Evolutionary conservation across 352 stramenopile genomes (phyloP), one percentile per base, ranked within the genome.

Genomic region (Phytophthora tentaculata): DNA sequence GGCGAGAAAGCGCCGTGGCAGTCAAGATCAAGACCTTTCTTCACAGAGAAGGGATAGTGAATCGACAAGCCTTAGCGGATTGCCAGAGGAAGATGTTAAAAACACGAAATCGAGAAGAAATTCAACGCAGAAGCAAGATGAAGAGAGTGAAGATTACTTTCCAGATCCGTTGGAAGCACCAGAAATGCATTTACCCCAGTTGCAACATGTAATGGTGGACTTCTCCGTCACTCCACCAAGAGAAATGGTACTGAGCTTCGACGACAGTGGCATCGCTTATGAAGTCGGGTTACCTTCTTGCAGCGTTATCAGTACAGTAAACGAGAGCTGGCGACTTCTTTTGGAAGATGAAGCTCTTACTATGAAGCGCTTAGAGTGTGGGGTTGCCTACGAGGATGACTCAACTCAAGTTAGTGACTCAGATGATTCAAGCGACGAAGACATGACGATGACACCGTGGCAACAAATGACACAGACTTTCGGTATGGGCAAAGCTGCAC

Each of bases 381-480:
- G 84, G 1, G 81, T 94, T 20, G 78, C 69, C 2, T 94, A 92
- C 55, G 81, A 91, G 29, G 84, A 94, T 28, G 84, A 94, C 65
- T 92, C 82, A 28, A 94, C 86, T 1, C 84, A 94, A 81, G 80
- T 90, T n/a, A 94, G 86, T 50, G 86, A 94, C 70, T 94, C 82
- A 22, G 83, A 88, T 32, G 82, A 92, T 24, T 91, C 81, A 20
- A 91, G 81, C 24, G 86, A 94, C 28, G 83, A 87, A 57, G 83
- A 94, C 50, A 86, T 90, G 73, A 84, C 61, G 23, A 90, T 94
- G 81, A 92, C 86, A 0, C 86, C 84, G 17, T 94, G 86, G 86
- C 86, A 94, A 50, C 86, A 94, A 66, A 94, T 94, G 84, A 94
- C 86, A 1, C 84, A 91, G 44, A 94, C 84, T 6, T 91, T 94